These are phyloP conservation scores for Suhomyces terraborum DNA, from an alignment of 1,139 yeast species.

Conservation along the genomic window DNA sequence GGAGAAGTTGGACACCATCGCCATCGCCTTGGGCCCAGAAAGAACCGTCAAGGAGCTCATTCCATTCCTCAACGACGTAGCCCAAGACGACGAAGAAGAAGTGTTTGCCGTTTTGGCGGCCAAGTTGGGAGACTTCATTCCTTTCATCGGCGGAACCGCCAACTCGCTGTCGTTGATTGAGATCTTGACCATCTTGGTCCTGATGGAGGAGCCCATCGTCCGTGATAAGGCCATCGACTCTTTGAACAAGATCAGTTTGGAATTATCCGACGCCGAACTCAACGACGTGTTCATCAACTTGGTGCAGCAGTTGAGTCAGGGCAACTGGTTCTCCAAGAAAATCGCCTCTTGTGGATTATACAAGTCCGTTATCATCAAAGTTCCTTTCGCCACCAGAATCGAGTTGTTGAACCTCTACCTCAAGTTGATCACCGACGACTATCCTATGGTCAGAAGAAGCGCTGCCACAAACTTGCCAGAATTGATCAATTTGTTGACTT, in stretches of 20 bases:
- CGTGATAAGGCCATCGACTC: slow-evolving; percentile 93
- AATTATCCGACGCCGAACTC: slow-evolving; percentile 67
- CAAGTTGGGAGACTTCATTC: slow-evolving; percentile 84
- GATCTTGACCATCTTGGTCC: slow-evolving; percentile 84
- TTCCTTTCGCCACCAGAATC: slow-evolving; percentile 54
- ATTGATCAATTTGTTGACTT: slow-evolving; percentile 60
- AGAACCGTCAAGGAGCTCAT: slow-evolving; percentile 86
- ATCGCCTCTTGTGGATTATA: slow-evolving; percentile 92
- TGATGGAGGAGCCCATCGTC: slow-evolving; percentile 97
- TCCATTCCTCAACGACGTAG: slow-evolving; percentile 80
- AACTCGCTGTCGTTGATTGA: slow-evolving; percentile 77
- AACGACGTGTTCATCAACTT: slow-evolving; percentile 70
- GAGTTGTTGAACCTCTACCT: slow-evolving; percentile 68
- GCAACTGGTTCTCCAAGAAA: slow-evolving; percentile 93
- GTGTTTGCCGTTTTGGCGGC: slow-evolving; percentile 92
- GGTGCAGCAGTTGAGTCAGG: slow-evolving; percentile 75
- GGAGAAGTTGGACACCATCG: slow-evolving; percentile 92
- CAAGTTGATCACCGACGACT: slow-evolving; percentile 81
- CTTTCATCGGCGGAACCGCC: slow-evolving; percentile 82
- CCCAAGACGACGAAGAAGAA: slow-evolving; percentile 98
- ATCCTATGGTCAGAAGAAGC: slow-evolving; percentile 97
- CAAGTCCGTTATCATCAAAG: slow-evolving; percentile 66
- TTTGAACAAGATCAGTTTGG: slow-evolving; percentile 67
- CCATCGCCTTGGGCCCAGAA: slow-evolving; percentile 92
- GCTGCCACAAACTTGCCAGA: slow-evolving; percentile 85